Conservation (phyloP, 2,329 filamentous ascomycete species). For the Fusarium pininemorale region DNA sequence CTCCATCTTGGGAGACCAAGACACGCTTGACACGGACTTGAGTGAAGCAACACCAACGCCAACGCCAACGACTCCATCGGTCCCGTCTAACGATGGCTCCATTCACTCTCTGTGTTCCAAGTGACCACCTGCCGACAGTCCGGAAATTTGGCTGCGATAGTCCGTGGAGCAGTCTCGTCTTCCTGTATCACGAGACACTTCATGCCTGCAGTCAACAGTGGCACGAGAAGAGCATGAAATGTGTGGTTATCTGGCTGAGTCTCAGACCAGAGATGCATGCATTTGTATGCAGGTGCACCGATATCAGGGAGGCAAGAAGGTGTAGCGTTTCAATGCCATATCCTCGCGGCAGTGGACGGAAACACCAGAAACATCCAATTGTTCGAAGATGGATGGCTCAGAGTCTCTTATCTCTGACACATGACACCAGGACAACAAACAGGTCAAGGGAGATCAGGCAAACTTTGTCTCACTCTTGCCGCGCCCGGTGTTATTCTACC, state of each 20-base stretch:
- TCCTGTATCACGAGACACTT: slow-evolving; percentile 26
- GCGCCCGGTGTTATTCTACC: slow-evolving; percentile 26
- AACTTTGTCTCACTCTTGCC: slow-evolving; percentile 26
- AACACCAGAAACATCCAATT: slow-evolving; percentile 5
- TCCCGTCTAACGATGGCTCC: slow-evolving; percentile 20
- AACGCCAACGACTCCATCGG: slow-evolving; percentile 12
- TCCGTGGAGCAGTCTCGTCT: slow-evolving; percentile 8
- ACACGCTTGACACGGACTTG: neutral
- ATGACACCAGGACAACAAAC: neutral
- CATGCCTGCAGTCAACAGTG: neutral
- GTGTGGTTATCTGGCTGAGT: neutral
- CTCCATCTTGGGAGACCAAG: neutral
- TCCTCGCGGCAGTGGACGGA: neutral
- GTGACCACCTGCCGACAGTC: slow-evolving; percentile 33
- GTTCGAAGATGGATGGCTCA: neutral
- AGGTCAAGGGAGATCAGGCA: neutral
- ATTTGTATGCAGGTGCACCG: neutral
- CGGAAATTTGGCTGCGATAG: slow-evolving; percentile 23
- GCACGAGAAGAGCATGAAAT: neutral
- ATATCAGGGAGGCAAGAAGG: neutral
- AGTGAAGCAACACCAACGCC: neutral
- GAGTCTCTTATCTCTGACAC: slow-evolving; percentile 2
- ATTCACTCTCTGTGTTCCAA: slow-evolving; percentile 15
- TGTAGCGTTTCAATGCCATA: neutral
- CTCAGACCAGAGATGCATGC: slow-evolving; percentile 17